Base-by-base conservation (phyloP, 2,329 filamentous ascomycete species). In the Penicillium paneum region DNA sequence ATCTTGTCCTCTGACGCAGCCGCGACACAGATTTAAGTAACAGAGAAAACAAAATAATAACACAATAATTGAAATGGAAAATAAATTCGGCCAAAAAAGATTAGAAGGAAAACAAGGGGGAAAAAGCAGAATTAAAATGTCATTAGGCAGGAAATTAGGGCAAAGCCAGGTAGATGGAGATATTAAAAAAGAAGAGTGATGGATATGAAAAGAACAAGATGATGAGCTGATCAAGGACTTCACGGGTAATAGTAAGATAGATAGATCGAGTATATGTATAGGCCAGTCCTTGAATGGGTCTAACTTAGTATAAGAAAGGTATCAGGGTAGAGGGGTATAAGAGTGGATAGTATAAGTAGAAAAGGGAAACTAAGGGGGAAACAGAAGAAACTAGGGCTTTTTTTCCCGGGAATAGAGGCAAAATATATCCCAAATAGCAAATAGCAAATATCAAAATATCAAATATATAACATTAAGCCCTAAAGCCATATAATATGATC, bases 301-400 rank as follows among this genome's bases (percentile, higher is more conserved):
- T 44, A 44, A 8, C 32, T 32, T 36, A 46, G 28, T 40, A 31
- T 43, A 50, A 8, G 45, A 49, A 38, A 26, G 12, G n/a, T 43
- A 54, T 44, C 42, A 49, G 12, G 13, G 31, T 38, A n/a, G n/a
- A n/a, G n/a, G n/a, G 21, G 21, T 41, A 40, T 45, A 39, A 28
- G 47, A 34, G 53, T 34, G 28, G 36, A 35, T 10, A 38, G 11
- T 26, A 15, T 34, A 46, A 41, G 21, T 31, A 15, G 32, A 45
- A 42, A 38, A 21, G 46, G 47, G 39, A 39, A 45, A 26, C 44
- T 17, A 41, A 57, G 34, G 49, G 32, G 29, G 39, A 43, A 49
- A 50, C 29, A 39, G 46, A 56, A 60, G 35, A 58, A 53, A 59
- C 51, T 55, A 53, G 55, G 44, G 50, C 44, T 47, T 32, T 31